Conservation (phyloP, 129 eudicot species). For the Rutidosis leptorrhynchoides region DNA sequence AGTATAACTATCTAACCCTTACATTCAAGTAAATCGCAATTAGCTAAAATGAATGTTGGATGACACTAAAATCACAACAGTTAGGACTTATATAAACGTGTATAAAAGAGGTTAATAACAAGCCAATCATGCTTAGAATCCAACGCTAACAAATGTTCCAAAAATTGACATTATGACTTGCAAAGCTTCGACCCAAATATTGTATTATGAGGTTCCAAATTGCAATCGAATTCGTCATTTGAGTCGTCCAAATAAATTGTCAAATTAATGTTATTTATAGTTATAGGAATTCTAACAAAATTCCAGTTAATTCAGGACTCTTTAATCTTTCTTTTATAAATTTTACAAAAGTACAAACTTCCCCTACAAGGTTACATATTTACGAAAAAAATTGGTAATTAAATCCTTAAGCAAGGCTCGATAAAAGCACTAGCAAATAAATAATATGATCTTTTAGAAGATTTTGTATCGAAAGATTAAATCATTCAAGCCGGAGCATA, state of each 20-base stretch:
- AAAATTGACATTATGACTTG: too few species aligned
- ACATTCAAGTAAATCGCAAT: too few species aligned
- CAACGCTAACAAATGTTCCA: background rate
- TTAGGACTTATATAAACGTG: background rate
- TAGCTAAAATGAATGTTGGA: too few species aligned
- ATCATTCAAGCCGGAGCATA: slow-evolving; percentile 14
- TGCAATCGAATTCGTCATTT: too few species aligned
- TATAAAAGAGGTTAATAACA: background rate
- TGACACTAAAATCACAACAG: too few species aligned
- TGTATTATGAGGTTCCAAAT: too few species aligned
- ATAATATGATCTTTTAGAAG: background rate
- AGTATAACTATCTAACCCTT: too few species aligned
- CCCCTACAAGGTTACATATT: background rate
- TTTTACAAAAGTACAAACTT: background rate
- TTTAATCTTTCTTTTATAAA: background rate
- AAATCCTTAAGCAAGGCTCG: background rate
- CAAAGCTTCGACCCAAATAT: too few species aligned
- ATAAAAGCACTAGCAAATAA: background rate
- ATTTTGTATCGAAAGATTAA: background rate
- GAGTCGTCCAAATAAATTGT: too few species aligned
- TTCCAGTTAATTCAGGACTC: background rate
- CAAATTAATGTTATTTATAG: background rate
- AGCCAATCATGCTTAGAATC: background rate
- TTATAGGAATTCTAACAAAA: background rate
- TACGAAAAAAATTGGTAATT: background rate